These are phyloP conservation scores for Exophiala bonariae DNA, from an alignment of 2,329 filamentous ascomycete species.

Conservation along the genomic window DNA sequence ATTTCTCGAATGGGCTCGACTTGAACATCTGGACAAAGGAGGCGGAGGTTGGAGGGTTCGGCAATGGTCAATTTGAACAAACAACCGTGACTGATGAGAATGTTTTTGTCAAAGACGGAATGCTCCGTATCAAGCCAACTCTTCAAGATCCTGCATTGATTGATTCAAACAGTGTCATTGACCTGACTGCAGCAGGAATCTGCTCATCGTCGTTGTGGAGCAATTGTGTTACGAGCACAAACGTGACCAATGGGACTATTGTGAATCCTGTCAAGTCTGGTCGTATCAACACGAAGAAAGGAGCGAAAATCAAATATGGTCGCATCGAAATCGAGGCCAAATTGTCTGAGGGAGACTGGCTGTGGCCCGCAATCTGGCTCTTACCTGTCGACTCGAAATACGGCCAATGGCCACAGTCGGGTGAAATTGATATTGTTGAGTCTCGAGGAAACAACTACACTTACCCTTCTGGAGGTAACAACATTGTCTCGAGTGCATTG, in stretches of 20 bases:
- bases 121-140: slow-evolving; percentile 74
- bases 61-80: slow-evolving; percentile 79
- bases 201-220: slow-evolving; percentile 64
- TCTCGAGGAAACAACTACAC: slow-evolving; percentile 79
- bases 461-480: slow-evolving; percentile 75
- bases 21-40: slow-evolving; percentile 66
- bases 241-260: slow-evolving; percentile 73
- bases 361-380: slow-evolving; percentile 92
- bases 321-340: slow-evolving; percentile 78
- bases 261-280: slow-evolving; percentile 77
- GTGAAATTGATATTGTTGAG: slow-evolving; percentile 82
- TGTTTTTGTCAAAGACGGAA: slow-evolving; percentile 68
- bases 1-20: slow-evolving; percentile 62
- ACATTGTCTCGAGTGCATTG: slow-evolving; percentile 75
- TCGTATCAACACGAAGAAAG: slow-evolving; percentile 72
- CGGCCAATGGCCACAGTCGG: slow-evolving; percentile 74
- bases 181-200: slow-evolving; percentile 64
- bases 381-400: slow-evolving; percentile 72
- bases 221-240: slow-evolving; percentile 72
- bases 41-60: slow-evolving; percentile 51
- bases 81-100: slow-evolving; percentile 74
- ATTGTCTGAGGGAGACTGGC: slow-evolving; percentile 77
- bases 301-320: slow-evolving; percentile 74
- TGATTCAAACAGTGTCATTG: slow-evolving; percentile 65
- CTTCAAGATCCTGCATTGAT: slow-evolving; percentile 69